Evolutionary conservation across 2,329 filamentous ascomycete species (phyloP).

Genomic region (Fusarium liriodendri): DNA sequence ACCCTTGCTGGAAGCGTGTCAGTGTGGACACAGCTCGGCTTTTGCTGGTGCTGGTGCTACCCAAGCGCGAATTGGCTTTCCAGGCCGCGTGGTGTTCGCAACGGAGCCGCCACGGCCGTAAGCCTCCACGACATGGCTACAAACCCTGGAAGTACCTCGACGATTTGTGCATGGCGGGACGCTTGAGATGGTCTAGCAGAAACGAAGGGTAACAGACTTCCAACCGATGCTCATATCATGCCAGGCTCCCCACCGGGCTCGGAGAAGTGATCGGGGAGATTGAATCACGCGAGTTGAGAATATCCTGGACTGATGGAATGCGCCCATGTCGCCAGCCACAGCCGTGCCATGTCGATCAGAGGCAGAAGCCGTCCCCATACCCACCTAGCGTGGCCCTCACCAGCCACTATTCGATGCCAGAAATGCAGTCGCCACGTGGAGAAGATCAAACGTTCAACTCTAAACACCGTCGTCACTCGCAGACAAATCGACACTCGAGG

Average conservation of each 20-base stretch:
- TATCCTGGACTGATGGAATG: constrained; percentile 18
- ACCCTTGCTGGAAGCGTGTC: constrained; percentile 23
- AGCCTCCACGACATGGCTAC: constrained; percentile 3
- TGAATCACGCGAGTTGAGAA: constrained; percentile 22
- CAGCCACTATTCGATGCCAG: constrained; percentile 13
- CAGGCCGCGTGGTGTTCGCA: constrained; percentile 27
- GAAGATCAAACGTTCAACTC: constrained; percentile 6
- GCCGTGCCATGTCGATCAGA: constrained; percentile 10
- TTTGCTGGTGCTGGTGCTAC: constrained; percentile 25
- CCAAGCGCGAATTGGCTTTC: constrained; percentile 18
- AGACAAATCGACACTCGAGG: not conserved
- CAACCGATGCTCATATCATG: constrained; percentile 4
- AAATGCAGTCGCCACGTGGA: constrained; percentile 24
- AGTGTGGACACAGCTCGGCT: constrained; percentile 31
- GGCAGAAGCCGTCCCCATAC: constrained; percentile 1
- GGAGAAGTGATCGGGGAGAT: constrained; percentile 1
- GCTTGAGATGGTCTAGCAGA: constrained; percentile 9
- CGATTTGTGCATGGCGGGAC: constrained; percentile 3
- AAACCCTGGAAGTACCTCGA: constrained; percentile 21
- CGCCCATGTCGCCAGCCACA: constrained; percentile 10
- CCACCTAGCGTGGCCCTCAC: constrained; percentile 11
- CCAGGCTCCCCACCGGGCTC: not conserved
- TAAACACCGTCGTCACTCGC: constrained; percentile 1
- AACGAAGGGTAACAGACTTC: not conserved
- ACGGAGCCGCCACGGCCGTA: constrained; percentile 10